Conservation (phyloP, 2,329 filamentous ascomycete genomes). For the Fusarium sp. region DNA sequence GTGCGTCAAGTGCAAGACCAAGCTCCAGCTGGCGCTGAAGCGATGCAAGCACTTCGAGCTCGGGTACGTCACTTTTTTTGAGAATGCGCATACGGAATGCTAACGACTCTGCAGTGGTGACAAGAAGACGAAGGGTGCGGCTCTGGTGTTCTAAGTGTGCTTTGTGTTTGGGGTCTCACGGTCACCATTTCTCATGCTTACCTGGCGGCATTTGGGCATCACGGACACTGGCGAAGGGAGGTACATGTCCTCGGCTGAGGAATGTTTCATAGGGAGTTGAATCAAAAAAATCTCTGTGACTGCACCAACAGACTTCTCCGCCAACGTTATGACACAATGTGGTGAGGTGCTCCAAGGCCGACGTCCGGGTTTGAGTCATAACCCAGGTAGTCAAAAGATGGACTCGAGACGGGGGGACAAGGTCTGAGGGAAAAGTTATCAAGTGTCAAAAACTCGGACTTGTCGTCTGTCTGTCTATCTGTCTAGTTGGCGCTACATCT, state of each 20-base stretch:
- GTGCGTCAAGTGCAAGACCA: conserved; percentile 97
- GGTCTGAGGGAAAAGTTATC: conserved; percentile 12
- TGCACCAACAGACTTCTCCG: conserved; percentile 32
- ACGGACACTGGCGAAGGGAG: conserved; percentile 60
- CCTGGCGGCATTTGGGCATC: conserved; percentile 56
- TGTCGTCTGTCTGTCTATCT: conserved; percentile 17
- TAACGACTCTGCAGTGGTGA: conserved; percentile 78
- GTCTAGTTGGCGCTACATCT: conserved; percentile 29
- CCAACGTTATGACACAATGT: conserved; percentile 6
- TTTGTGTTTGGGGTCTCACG: conserved; percentile 52
- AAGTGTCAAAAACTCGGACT: background rate
- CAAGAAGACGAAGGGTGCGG: conserved; percentile 99
- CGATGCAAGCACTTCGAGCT: conserved; percentile 99
- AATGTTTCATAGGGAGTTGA: conserved; percentile 56
- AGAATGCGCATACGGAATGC: conserved; percentile 45
- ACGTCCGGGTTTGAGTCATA: conserved; percentile 2
- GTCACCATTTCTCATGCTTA: conserved; percentile 54
- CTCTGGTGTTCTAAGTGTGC: conserved; percentile 95
- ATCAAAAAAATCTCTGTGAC: conserved; percentile 49
- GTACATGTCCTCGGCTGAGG: conserved; percentile 56
- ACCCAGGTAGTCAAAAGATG: background rate
- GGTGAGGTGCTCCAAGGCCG: background rate
- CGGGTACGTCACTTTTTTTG: too few species aligned
- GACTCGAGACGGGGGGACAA: background rate
- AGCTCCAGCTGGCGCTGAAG: conserved; percentile 97